Base-by-base conservation (phyloP, 2,329 filamentous ascomycete genomes). In the Aspergillus japonicus region DNA sequence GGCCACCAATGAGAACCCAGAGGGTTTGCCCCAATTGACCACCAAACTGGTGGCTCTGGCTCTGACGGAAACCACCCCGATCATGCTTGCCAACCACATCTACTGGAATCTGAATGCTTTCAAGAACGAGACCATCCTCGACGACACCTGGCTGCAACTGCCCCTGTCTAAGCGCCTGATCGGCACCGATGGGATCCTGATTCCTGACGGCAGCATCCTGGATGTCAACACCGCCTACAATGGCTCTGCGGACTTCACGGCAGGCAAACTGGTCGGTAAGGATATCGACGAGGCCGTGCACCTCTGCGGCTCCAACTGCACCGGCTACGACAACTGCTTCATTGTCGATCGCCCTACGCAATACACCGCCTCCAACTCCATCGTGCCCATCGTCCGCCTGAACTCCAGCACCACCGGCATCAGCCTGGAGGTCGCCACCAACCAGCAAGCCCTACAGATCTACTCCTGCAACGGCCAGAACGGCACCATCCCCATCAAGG, bases 391-490 rank as follows among this genome's bases (percentile, higher is more conserved):
- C 3, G 87, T 92, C 0, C 85, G 84, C 7, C 79, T 96, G 68
- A 71, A 71, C 29, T 86, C 86, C 3, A 90, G 88, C 42, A 81
- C 84, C 4, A 92, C 89, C 0, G 93, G 93, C 51, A 96, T 97
- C 74, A 86, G 87, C 72, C 72, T 97, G 59, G 90, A 96, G 59
- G 81, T 97, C 67, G 91, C 83, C 75, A 87, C 88, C 7, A 91
- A 96, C 78, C 92, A 96, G 79, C 86, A 90, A 11, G 92, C 91
- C 3, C 87, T 96, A 77, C 93, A 97, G 78, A 83, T 97, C 68
- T 97, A 96, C 81, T 87, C 85, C 63, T 97, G 93, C 81, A 87
- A 86, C 68, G 85, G 85, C 23, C 87, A 91, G 78, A 87, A 96
- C 76, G 91, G 91, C 67, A 82, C 74, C 56, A 77, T 78, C 48